Evolutionary conservation across 495 filamentous ascomycete species (phyloP).

Genomic region (Daldinia caldariorum): DNA sequence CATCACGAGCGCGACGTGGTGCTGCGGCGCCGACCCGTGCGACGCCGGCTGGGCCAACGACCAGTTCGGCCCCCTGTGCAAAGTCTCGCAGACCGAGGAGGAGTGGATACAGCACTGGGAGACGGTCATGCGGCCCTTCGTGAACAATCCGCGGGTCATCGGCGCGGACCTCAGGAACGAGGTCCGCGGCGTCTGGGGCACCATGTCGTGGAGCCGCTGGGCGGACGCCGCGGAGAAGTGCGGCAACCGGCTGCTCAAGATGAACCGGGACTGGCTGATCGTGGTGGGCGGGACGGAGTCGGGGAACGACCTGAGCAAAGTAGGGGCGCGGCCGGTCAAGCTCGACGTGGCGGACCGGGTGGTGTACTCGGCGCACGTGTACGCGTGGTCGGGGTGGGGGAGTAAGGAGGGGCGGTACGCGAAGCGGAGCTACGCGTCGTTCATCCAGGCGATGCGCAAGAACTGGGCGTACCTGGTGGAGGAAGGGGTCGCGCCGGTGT

Average conservation of each 20-base stretch:
- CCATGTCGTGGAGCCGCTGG: constrained; percentile 68
- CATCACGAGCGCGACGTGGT: constrained; percentile 70
- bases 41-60: constrained; percentile 68
- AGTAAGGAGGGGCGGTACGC: constrained; percentile 61
- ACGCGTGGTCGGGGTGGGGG: constrained; percentile 71
- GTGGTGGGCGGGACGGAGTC: constrained; percentile 69
- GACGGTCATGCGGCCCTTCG: constrained; percentile 62
- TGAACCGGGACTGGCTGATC: constrained; percentile 69
- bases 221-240: constrained; percentile 66
- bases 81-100: constrained; percentile 64
- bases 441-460: constrained; percentile 64
- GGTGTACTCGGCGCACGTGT: constrained; percentile 71
- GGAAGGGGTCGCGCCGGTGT: constrained; percentile 66
- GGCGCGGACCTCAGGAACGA: constrained; percentile 70
- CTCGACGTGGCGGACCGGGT: constrained; percentile 62
- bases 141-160: constrained; percentile 63
- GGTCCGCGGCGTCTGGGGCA: constrained; percentile 69
- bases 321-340: constrained; percentile 58
- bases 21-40: constrained; percentile 68
- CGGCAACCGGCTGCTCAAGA: constrained; percentile 62
- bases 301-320: constrained; percentile 65
- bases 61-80: constrained; percentile 62
- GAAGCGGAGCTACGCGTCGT: constrained; percentile 63
- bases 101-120: constrained; percentile 70
- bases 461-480: constrained; percentile 71